Percentiles rank a stretch among this genome's conserved stretches.
Evolutionary conservation across 179 eudicot genomes (phyloP).

Genomic region (Pouteria campechiana): DNA sequence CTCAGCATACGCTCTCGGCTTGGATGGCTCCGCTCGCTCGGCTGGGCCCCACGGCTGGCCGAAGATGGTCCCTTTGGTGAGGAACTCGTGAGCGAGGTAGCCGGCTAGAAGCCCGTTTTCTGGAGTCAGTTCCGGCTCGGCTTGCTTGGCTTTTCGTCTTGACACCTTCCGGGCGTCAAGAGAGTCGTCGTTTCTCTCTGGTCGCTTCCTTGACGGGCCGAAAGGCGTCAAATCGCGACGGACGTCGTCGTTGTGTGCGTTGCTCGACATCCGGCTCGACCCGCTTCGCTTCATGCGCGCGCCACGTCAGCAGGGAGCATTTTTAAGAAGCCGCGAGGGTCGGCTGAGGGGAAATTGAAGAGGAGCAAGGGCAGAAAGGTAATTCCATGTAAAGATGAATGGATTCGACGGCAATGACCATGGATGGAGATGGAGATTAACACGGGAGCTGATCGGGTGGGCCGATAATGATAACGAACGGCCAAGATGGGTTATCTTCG

Average conservation of each 20-base stretch:
- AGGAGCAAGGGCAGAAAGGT: no score
- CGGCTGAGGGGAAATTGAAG: no score
- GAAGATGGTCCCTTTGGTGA: slow-evolving; percentile 31
- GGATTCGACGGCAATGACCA: no score
- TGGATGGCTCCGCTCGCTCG: slow-evolving; percentile 17
- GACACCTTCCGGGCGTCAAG: slow-evolving; percentile 17
- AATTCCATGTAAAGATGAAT: no score
- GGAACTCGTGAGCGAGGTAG: slow-evolving; percentile 41
- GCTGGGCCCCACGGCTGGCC: slow-evolving; percentile 40
- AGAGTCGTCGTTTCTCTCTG: slow-evolving; percentile 21
- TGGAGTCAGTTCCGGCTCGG: slow-evolving; percentile 11
- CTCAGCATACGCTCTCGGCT: slow-evolving; percentile 19
- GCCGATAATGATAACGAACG: no score
- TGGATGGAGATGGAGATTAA: no score
- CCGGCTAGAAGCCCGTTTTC: slow-evolving; percentile 38
- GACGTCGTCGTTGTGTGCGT: slow-evolving; percentile 15
- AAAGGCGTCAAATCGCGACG: slow-evolving; percentile 18
- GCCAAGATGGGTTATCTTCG: no score
- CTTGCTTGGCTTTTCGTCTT: slow-evolving; percentile 7
- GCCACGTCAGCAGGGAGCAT: slow-evolving; percentile 54
- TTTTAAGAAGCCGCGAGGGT: no score
- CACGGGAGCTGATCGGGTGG: no score
- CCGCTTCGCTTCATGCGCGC: slow-evolving; percentile 29
- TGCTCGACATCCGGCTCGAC: slow-evolving; percentile 8
- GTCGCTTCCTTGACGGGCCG: slow-evolving; percentile 25